Conservation (phyloP, 1,284 basidiomycete species). For the Ganoderma boninense region DNA sequence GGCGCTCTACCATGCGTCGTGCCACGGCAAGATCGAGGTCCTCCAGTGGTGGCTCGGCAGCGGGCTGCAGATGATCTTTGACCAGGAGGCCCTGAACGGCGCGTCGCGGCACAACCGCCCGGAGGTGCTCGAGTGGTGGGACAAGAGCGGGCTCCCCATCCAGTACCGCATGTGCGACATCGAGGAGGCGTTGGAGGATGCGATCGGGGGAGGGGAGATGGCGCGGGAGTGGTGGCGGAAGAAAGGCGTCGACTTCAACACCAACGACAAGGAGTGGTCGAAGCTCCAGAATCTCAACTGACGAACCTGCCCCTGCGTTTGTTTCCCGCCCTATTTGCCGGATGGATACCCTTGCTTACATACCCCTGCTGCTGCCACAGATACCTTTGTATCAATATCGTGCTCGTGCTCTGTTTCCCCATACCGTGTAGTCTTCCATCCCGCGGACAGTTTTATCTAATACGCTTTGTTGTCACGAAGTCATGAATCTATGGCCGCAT, state of each 20-base stretch:
- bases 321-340: neutral
- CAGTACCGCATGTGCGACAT: slow-evolving; percentile 87
- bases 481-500: neutral
- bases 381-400: neutral
- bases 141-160: slow-evolving; percentile 74
- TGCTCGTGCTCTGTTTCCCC: neutral
- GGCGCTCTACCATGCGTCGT: slow-evolving; percentile 78
- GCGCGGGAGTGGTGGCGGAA: slow-evolving; percentile 80
- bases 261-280: slow-evolving; percentile 85
- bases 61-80: slow-evolving; percentile 78
- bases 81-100: slow-evolving; percentile 78
- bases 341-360: neutral
- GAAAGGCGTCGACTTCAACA: slow-evolving; percentile 82
- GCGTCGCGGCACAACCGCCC: slow-evolving; percentile 82
- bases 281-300: slow-evolving; percentile 75
- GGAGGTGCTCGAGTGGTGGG: slow-evolving; percentile 89
- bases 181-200: slow-evolving; percentile 87
- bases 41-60: slow-evolving; percentile 85
- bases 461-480: neutral
- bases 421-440: neutral
- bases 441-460: neutral
- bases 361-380: neutral
- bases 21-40: slow-evolving; percentile 81
- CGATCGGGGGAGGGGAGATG: slow-evolving; percentile 75
- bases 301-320: slow-evolving; percentile 7